These are phyloP conservation scores for Cyclotella baltica DNA, from an alignment of 108 stramenopile genomes.

Conservation along the genomic window DNA sequence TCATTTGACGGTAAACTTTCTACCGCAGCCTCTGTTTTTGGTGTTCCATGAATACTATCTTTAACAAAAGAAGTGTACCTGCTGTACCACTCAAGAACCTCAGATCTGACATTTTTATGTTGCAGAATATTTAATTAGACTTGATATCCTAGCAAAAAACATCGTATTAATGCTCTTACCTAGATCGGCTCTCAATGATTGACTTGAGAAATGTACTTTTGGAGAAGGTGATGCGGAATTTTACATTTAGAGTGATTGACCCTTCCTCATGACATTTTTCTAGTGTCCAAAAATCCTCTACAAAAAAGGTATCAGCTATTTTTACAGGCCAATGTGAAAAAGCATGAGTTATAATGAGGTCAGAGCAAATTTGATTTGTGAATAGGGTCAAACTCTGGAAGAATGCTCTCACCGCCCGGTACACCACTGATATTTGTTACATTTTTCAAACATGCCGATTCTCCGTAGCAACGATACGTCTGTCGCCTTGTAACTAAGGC, in stretches of 20 bases:
- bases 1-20: neutral
- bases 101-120: neutral
- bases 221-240: constrained; percentile 57
- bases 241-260: constrained; percentile 53
- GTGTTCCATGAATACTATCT: neutral
- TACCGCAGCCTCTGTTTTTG: neutral
- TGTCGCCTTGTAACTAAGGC: constrained; percentile 38
- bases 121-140: neutral
- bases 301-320: constrained; percentile 64
- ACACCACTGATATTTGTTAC: constrained; percentile 34
- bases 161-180: neutral
- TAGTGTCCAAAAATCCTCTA: constrained; percentile 75
- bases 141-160: too few species aligned
- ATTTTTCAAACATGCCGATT: constrained; percentile 36
- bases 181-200: constrained; percentile 64
- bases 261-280: constrained; percentile 41
- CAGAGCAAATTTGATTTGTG: neutral
- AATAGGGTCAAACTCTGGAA: neutral
- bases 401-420: constrained; percentile 15
- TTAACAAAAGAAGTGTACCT: constrained; percentile 11
- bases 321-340: constrained; percentile 7
- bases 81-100: constrained; percentile 13
- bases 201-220: constrained; percentile 70
- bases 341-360: too few species aligned
- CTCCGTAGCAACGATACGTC: constrained; percentile 41